Evolutionary conservation across 1,284 basidiomycete genomes (phyloP).

Genomic region (Leccinum pachyderme): DNA sequence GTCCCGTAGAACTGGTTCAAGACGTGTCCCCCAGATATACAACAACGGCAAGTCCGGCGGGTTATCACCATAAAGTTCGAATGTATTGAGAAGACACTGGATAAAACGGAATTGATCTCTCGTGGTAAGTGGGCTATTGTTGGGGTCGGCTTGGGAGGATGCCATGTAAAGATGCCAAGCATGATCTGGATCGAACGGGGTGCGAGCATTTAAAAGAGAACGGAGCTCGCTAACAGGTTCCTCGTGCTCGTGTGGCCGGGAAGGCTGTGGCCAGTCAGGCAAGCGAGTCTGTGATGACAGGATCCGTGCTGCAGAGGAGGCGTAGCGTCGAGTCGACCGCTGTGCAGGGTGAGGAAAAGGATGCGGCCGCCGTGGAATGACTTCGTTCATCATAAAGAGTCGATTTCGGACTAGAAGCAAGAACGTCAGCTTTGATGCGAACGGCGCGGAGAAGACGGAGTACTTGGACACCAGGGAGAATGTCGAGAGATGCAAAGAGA

Average conservation of each 20-base stretch:
- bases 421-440: constrained; percentile 11
- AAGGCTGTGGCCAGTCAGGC: constrained; percentile 8
- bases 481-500: constrained; percentile 40
- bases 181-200: constrained; percentile 36
- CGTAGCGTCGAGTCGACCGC: constrained; percentile 25
- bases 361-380: constrained; percentile 27
- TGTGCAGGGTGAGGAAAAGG: constrained; percentile 23
- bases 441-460: constrained; percentile 3
- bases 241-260: constrained; percentile 4
- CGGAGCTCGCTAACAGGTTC: constrained; percentile 16
- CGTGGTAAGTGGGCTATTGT: constrained; percentile 9
- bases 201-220: constrained; percentile 17
- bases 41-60: constrained; percentile 27
- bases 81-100: constrained; percentile 30
- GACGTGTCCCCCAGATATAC: constrained; percentile 39
- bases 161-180: constrained; percentile 38
- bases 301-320: constrained; percentile 29
- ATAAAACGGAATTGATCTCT: constrained; percentile 34
- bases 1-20: constrained; percentile 36
- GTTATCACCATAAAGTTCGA: constrained; percentile 28
- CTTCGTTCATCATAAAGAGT: constrained; percentile 35
- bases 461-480: constrained; percentile 42
- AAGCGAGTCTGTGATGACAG: constrained; percentile 20
- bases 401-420: constrained; percentile 28
- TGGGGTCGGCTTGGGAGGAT: constrained; percentile 18